Conservation (phyloP, 345 rosid genomes). For the Populus davidiana region DNA sequence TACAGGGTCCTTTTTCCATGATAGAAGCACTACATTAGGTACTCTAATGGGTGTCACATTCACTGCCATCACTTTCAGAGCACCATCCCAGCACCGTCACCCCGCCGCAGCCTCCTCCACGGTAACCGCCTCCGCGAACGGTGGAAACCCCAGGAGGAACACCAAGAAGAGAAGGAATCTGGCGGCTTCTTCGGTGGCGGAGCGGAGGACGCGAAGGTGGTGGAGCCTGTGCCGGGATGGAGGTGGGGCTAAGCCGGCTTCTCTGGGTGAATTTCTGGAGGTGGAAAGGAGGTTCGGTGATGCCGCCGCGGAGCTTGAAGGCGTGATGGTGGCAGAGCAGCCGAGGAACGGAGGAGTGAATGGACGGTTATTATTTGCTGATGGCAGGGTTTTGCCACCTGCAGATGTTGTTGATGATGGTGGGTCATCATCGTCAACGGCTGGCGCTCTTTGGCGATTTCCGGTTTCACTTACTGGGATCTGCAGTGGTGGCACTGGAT, state of each 20-base stretch:
- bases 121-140: neutral
- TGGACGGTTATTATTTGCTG: conserved; percentile 62
- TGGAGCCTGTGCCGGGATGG: conserved; percentile 79
- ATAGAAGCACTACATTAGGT: conserved; percentile 88
- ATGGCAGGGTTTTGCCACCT: conserved; percentile 85
- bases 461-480: conserved; percentile 73
- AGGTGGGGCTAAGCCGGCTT: conserved; percentile 56
- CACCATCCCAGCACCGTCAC: conserved; percentile 51
- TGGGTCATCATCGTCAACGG: conserved; percentile 32
- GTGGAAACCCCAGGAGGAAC: conserved; percentile 13
- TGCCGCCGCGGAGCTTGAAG: conserved; percentile 57
- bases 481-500: conserved; percentile 58
- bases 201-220: conserved; percentile 60
- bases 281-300: conserved; percentile 86
- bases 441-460: conserved; percentile 55
- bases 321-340: conserved; percentile 36
- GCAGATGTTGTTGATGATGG: conserved; percentile 27
- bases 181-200: conserved; percentile 26
- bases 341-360: conserved; percentile 21
- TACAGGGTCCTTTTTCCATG: conserved; percentile 93
- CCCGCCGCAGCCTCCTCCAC: conserved; percentile 12
- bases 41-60: conserved; percentile 87
- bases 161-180: conserved; percentile 24
- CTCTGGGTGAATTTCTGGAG: conserved; percentile 85
- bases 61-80: conserved; percentile 63